Conservation (phyloP, 495 filamentous ascomycete species). For the Tetracladium marchalianum region DNA sequence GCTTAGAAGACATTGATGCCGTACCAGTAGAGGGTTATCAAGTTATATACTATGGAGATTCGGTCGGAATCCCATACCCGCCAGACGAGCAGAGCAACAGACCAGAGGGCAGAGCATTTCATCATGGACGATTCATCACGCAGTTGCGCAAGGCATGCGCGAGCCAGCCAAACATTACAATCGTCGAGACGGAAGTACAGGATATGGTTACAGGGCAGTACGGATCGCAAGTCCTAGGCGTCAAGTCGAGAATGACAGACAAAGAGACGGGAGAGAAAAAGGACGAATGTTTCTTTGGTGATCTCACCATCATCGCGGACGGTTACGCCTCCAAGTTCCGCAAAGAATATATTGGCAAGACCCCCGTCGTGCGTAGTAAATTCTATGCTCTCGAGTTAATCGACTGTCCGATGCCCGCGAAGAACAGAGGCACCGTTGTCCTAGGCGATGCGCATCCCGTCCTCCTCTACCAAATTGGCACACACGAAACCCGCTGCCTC, state of each 20-base stretch:
- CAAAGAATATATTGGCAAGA: conserved; percentile 59
- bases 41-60: conserved; percentile 69
- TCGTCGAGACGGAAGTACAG: conserved; percentile 64
- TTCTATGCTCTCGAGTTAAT: conserved; percentile 91
- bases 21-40: conserved; percentile 77
- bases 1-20: conserved; percentile 84
- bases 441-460: conserved; percentile 72
- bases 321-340: conserved; percentile 92
- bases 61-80: conserved; percentile 72
- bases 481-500: conserved; percentile 82
- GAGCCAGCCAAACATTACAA: conserved; percentile 57
- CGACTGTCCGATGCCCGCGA: conserved; percentile 66
- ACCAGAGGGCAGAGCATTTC: conserved; percentile 64
- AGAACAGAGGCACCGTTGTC: conserved; percentile 76
- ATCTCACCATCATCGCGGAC: conserved; percentile 82
- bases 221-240: conserved; percentile 59
- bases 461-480: conserved; percentile 94
- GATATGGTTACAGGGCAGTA: conserved; percentile 48
- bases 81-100: conserved; percentile 23
- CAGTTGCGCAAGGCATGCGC: conserved; percentile 60
- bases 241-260: conserved; percentile 53
- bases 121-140: conserved; percentile 77
- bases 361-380: conserved; percentile 63
- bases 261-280: conserved; percentile 45
- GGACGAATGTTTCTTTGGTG: conserved; percentile 65